These are phyloP conservation scores for Blastobotrys mokoenaii DNA, from an alignment of 805 yeast genomes.

Conservation along the genomic window DNA sequence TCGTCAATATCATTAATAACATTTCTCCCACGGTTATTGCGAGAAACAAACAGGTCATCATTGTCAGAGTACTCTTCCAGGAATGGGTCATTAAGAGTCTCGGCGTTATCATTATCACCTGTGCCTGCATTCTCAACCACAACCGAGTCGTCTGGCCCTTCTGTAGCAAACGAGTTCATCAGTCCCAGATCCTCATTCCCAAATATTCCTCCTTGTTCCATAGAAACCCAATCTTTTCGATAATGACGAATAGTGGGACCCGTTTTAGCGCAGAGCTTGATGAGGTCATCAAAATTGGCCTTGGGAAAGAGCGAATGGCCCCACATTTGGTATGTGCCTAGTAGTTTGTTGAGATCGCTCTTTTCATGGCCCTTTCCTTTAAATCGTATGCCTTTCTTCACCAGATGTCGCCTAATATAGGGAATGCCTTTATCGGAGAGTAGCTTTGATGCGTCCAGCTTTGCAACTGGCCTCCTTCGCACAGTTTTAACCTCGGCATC, in stretches of 20 bases:
- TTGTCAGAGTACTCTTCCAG: not conserved
- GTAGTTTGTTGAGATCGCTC: slow-evolving; percentile 40
- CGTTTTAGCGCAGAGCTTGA: slow-evolving; percentile 39
- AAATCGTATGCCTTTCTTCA: slow-evolving; percentile 21
- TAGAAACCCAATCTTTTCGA: slow-evolving; percentile 4
- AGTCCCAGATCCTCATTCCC: not conserved
- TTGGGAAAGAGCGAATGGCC: slow-evolving; percentile 71
- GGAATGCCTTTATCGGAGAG: slow-evolving; percentile 51
- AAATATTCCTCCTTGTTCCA: not conserved
- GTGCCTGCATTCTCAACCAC: not conserved
- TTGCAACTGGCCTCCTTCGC: slow-evolving; percentile 31
- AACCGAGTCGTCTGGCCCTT: slow-evolving; percentile 21
- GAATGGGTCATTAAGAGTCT: not conserved
- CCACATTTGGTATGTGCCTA: slow-evolving; percentile 62
- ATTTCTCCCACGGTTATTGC: not conserved
- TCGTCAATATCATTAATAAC: slow-evolving; percentile 8
- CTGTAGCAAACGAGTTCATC: not conserved
- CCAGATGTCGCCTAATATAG: slow-evolving; percentile 30
- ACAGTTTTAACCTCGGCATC: slow-evolving; percentile 25
- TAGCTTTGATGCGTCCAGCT: slow-evolving; percentile 45
- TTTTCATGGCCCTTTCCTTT: slow-evolving; percentile 38
- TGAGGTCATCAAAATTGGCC: slow-evolving; percentile 66
- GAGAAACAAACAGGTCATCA: not conserved
- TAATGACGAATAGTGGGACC: slow-evolving; percentile 12
- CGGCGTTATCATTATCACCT: not conserved